phyloP scores from a whole-genome alignment of 768 basidiomycete species.

The Sistotremastrum niveocremeum region DNA sequence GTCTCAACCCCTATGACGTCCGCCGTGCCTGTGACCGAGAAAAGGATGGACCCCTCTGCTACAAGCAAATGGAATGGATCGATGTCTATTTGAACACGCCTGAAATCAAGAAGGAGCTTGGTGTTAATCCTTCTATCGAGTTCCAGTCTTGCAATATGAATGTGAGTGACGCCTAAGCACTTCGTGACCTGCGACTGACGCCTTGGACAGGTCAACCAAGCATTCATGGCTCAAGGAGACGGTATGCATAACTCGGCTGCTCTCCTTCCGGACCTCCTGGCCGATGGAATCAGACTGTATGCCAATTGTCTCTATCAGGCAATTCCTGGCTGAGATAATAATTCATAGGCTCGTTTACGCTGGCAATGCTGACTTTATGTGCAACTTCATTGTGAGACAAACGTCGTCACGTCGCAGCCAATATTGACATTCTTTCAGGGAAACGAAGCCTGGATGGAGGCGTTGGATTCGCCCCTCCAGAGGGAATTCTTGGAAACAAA shows the following conservation, averaged over 20 bases:
- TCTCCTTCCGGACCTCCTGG: conserved; percentile 68
- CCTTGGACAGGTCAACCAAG: conserved; percentile 56
- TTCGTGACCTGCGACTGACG: conserved; percentile 15
- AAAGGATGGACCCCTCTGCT: conserved; percentile 64
- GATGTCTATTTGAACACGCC: conserved; percentile 79
- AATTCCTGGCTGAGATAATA: conserved; percentile 1
- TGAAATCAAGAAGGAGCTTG: conserved; percentile 64
- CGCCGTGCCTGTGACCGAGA: conserved; percentile 57
- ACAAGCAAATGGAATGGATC: conserved; percentile 72
- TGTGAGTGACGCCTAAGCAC: background rate
- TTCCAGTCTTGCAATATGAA: conserved; percentile 64
- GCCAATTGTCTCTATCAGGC: conserved; percentile 79
- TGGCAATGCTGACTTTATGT: conserved; percentile 53
- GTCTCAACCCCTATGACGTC: conserved; percentile 83
- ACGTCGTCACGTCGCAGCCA: background rate
- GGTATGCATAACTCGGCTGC: conserved; percentile 70
- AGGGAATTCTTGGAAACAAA: conserved; percentile 41
- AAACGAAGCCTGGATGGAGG: conserved; percentile 62
- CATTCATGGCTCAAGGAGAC: conserved; percentile 74
- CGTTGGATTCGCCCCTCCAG: conserved; percentile 47
- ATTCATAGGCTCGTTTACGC: conserved; percentile 3
- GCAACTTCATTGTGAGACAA: conserved; percentile 57
- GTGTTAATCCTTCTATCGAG: conserved; percentile 42
- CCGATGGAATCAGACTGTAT: conserved; percentile 70
- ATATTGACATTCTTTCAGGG: conserved; percentile 29